Conservation (phyloP, 164 flowering plant species). For the Sedum album region DNA sequence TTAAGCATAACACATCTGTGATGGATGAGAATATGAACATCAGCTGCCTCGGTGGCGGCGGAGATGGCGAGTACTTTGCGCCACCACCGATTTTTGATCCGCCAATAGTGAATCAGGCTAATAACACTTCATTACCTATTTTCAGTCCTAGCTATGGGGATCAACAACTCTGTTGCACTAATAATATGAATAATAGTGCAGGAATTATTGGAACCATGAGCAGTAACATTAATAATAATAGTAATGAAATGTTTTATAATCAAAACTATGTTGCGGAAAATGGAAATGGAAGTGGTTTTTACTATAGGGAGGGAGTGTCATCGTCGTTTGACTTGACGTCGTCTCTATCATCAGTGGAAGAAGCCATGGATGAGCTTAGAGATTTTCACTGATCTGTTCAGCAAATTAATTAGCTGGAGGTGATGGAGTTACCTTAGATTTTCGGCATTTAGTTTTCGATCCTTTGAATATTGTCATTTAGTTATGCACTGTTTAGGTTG, state of each 20-base stretch:
- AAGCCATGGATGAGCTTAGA: background rate
- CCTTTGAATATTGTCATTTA: background rate
- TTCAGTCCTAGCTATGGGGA: background rate
- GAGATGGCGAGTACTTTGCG: background rate
- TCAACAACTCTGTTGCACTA: background rate
- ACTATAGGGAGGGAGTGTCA: background rate
- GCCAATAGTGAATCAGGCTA: background rate
- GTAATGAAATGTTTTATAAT: background rate
- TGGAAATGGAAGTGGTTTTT: background rate
- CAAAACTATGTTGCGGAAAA: background rate
- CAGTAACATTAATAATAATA: too few relatives aligned
- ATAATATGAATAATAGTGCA: background rate
- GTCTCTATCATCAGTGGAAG: background rate
- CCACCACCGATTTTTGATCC: background rate
- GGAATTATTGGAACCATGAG: background rate
- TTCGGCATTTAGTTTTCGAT: background rate
- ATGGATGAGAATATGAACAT: background rate
- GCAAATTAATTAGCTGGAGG: background rate
- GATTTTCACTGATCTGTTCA: background rate
- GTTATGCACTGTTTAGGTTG: background rate
- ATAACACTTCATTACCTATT: background rate
- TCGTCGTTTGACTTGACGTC: background rate
- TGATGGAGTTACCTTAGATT: background rate
- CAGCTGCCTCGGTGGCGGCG: background rate
- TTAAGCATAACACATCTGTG: too few relatives aligned